Conservation (phyloP, 2,329 filamentous ascomycete genomes). For the Penicillium sp. region DNA sequence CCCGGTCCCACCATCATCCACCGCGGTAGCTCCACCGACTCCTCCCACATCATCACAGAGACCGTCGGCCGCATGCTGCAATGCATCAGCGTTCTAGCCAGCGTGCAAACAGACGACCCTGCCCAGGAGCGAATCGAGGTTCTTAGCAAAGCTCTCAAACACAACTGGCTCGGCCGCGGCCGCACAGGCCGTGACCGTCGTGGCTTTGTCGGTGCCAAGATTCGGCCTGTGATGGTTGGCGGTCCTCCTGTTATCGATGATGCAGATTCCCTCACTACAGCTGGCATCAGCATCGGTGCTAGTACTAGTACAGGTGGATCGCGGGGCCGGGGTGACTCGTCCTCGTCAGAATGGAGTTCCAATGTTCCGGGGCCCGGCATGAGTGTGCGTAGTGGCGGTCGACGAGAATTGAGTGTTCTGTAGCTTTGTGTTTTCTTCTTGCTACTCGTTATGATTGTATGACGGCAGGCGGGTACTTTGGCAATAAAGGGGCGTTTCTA, state of each 20-base stretch:
- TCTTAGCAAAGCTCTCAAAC: constrained; percentile 81
- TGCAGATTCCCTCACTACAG: constrained; percentile 24
- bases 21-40: constrained; percentile 38
- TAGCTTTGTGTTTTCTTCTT: constrained; percentile 15
- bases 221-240: constrained; percentile 37
- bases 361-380: constrained; percentile 15
- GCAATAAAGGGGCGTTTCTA: constrained; percentile 4
- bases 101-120: constrained; percentile 70
- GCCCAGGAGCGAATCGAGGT: constrained; percentile 77
- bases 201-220: constrained; percentile 76
- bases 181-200: constrained; percentile 84
- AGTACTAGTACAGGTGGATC: constrained; percentile 26
- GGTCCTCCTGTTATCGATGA: constrained; percentile 29
- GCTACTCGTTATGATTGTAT: constrained; percentile 15
- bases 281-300: constrained; percentile 25
- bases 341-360: constrained; percentile 27
- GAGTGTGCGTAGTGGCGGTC: constrained; percentile 25
- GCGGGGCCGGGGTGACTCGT: constrained; percentile 22
- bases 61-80: constrained; percentile 95
- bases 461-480: constrained; percentile 1
- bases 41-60: constrained; percentile 77
- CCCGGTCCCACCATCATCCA: constrained; percentile 38
- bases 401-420: constrained; percentile 34
- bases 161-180: constrained; percentile 93
- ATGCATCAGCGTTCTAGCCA: constrained; percentile 86